A percentile compares a stretch with the other conserved stretches of the same genome.
Conservation (phyloP, 371 early-diverging fungal genomes). For the Mortierella sp. region DNA sequence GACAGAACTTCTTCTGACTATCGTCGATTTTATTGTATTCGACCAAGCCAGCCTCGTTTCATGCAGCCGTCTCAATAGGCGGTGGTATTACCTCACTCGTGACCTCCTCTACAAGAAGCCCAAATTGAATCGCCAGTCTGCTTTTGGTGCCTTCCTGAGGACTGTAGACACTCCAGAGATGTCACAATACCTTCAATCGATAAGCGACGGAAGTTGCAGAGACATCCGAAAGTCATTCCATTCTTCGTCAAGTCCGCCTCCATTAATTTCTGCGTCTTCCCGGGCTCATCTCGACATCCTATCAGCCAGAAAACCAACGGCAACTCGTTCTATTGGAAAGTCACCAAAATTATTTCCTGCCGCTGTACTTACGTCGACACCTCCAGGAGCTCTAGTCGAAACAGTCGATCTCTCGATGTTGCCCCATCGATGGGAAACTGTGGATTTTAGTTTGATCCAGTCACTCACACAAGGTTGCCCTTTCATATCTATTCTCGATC, state of each 20-base stretch:
- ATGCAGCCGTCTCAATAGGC: constrained; percentile 36
- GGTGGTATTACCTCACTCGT: constrained; percentile 35
- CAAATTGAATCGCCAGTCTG: constrained; percentile 4
- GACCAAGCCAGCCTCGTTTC: constrained; percentile 26
- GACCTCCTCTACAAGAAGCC: constrained; percentile 28
- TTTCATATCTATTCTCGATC: constrained; percentile 22
- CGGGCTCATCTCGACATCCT: background rate
- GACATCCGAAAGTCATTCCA: background rate
- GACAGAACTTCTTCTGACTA: constrained; percentile 33
- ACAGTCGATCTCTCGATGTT: constrained; percentile 43
- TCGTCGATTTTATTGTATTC: constrained; percentile 14
- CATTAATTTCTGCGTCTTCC: background rate
- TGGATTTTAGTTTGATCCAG: constrained; percentile 25
- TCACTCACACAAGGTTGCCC: constrained; percentile 31
- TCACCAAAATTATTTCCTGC: background rate
- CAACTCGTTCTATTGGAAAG: background rate
- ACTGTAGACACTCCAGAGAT: constrained; percentile 14
- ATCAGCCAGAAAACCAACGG: background rate
- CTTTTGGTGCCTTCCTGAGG: constrained; percentile 22
- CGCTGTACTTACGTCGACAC: background rate
- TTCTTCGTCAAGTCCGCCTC: background rate
- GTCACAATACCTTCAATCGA: background rate
- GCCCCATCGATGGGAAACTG: constrained; percentile 52
- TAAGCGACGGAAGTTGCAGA: background rate
- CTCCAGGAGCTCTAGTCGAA: constrained; percentile 25